Evolutionary conservation across 2,329 filamentous ascomycete species (phyloP), one percentile per base, ranked within the genome.

Genomic region (Fusarium globosum): DNA sequence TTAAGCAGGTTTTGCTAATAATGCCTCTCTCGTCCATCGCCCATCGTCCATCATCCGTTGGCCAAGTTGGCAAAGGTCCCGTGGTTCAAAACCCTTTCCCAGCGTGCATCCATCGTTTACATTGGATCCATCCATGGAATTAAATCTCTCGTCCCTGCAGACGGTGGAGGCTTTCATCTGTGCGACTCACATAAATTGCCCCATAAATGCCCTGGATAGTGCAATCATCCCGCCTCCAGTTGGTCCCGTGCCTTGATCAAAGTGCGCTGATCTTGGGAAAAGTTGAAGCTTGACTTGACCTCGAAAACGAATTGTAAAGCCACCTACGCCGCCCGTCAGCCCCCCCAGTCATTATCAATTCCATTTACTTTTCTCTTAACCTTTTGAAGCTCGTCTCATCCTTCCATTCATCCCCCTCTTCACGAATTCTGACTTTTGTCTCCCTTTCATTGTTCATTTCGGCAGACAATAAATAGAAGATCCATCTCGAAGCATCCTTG

Each of bases 181-280:
- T 74, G 53, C 66, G 51, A 71, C 68, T 70, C 66, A 66, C 45
- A 63, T 43, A 18, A 62, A 73, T 57, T 68, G 70, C 71, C 71
- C 71, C 70, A 68, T 73, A 71, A 71, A 55, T 51, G 61, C 67
- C 70, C 71, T 73, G 63, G 58, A 60, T 71, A 73, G 61, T 72
- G 65, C 69, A 69, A 61, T 71, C 67, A 49, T 70, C 66, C 66
- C 58, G 61, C 35, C 71, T 71, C 43, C 62, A 64, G 55, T 71
- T 74, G 71, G 68, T 71, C 71, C 71, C 71, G 71, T 73, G 72
- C 72, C 72, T 75, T 74, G 72, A 49, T 74, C 59, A 58, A 73
- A 65, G 72, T 74, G 72, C 65, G 72, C 72, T 74, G 68, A 74
- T 74, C 72, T 36, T 68, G 61, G 55, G 15, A 73, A 55, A 58